Conservation (phyloP, 352 stramenopile genomes). For the Pythium chondricola region DNA sequence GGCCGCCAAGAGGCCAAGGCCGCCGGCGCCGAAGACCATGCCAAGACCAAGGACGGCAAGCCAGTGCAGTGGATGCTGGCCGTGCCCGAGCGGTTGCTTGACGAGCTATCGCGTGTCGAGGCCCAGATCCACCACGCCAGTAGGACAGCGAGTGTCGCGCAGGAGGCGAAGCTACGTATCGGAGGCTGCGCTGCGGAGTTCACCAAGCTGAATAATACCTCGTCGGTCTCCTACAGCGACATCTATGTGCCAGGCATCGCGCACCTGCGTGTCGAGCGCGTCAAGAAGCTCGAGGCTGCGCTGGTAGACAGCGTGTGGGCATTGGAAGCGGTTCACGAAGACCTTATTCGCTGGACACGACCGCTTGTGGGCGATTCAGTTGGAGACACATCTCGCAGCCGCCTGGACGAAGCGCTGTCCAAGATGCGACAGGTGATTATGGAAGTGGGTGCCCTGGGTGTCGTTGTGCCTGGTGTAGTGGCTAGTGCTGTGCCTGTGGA, state of each 20-base stretch:
- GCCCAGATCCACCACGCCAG: slow-evolving; percentile 13
- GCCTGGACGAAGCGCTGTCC: slow-evolving; percentile 1
- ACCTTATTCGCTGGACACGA: neutral
- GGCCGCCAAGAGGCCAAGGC: slow-evolving; percentile 35
- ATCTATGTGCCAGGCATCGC: slow-evolving; percentile 11
- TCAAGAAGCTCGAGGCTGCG: slow-evolving; percentile 10
- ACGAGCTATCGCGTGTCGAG: slow-evolving; percentile 16
- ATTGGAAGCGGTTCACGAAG: slow-evolving; percentile 6
- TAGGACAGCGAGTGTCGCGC: slow-evolving; percentile 4
- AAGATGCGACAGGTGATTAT: slow-evolving; percentile 1
- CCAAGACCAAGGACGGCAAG: slow-evolving; percentile 13
- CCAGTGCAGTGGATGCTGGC: slow-evolving; percentile 22
- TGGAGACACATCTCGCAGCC: no score
- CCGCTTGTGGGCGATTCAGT: neutral
- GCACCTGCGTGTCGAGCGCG: slow-evolving; percentile 12
- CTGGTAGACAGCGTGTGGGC: neutral
- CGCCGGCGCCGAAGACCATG: slow-evolving; percentile 26
- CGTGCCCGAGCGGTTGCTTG: slow-evolving; percentile 9
- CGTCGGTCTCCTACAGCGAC: slow-evolving; percentile 1
- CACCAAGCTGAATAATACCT: neutral
- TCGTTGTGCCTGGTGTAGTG: slow-evolving; percentile 11
- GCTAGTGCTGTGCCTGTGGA: neutral
- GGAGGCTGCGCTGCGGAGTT: slow-evolving; percentile 12
- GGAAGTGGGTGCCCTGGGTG: slow-evolving; percentile 13
- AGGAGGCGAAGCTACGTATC: slow-evolving; percentile 14